Evolutionary conservation across 202 grass and related monocot species (phyloP), one percentile per base, ranked within the genome.

Genomic region (Thinopyrum obtusiflorum): DNA sequence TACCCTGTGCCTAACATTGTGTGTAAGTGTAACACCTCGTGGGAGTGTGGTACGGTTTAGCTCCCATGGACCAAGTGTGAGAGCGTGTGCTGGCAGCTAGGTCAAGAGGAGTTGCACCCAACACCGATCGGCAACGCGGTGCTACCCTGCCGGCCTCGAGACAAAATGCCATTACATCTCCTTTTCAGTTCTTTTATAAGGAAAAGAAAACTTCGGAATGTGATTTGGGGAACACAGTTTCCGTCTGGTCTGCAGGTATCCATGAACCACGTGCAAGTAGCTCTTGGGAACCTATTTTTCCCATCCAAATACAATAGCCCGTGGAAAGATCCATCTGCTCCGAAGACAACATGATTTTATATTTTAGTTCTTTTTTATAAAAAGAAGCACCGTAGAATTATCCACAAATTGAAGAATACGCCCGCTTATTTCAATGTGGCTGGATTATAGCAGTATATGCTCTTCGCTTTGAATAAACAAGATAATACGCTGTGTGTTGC

Each of bases 81-180:
- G 61, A 76, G 49, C 83, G 32, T 29, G 53, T 55, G 80, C 26
- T 73, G 73, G 42, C 3, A 69, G 17, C 51, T 4, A 26, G 44
- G 88, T 86, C 88, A 79, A 65, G 20, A 81, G 84, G 23, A 21
- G 84, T 83, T 86, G 88, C 79, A 86, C 88, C 83, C 79, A 71
- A 86, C 83, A 37, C 11, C 37, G 63, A 11, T 29, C 74, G 74
- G 53, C 53, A 2, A 59, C 24, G 13, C 31, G 10, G 49, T 33
- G 5, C 49, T 21, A 33, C 66, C 20, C 44, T n/a, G 61, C 65
- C 65, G 14, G 26, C 27, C 60, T n/a, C 17, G 5, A 39, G 27
- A 72, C 86, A 20, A 60, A 60, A 42, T 32, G 65, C 59, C 11
- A 46, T 0, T 59, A 0, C 4, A 23, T 13, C 18, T 53, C 44